Percentiles rank a stretch among this genome's conserved stretches.
Conservation (phyloP, 1,139 yeast species). For the Candida glucosophila region DNA sequence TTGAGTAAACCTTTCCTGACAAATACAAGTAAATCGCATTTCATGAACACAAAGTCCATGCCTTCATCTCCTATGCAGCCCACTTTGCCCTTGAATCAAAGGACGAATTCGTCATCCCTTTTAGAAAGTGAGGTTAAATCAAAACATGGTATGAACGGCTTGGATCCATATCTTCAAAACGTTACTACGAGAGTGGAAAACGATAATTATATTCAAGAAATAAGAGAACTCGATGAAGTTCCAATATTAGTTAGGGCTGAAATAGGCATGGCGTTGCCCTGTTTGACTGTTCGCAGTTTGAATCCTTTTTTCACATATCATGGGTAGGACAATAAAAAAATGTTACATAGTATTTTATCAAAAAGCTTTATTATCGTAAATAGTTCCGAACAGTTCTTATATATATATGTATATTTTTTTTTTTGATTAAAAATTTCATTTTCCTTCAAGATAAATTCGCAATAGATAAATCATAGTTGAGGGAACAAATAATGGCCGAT, state of each 20-base stretch:
- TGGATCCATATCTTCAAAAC: slow-evolving; percentile 49
- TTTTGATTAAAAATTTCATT: background rate
- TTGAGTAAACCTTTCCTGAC: slow-evolving; percentile 29
- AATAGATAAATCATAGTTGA: no score
- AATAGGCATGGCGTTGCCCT: slow-evolving; percentile 90
- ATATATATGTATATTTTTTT: no score
- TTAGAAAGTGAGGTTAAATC: slow-evolving; percentile 10
- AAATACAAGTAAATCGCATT: slow-evolving; percentile 4
- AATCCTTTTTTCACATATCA: slow-evolving; percentile 80
- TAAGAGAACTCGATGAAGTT: slow-evolving; percentile 65
- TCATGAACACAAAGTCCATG: slow-evolving; percentile 14
- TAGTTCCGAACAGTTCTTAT: no score
- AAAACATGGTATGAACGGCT: slow-evolving; percentile 16
- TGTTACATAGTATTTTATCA: no score
- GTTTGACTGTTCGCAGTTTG: slow-evolving; percentile 86
- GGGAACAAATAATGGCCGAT: no score
- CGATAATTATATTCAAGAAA: slow-evolving; percentile 64
- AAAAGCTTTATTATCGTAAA: no score
- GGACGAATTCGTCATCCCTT: slow-evolving; percentile 18
- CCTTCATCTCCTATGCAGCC: slow-evolving; percentile 21
- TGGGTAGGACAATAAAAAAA: no score
- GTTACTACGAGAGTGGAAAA: slow-evolving; percentile 56
- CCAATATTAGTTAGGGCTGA: slow-evolving; percentile 88
- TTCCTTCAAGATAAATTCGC: no score
- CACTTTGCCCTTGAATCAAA: slow-evolving; percentile 15